Percentiles rank a stretch among this genome's conserved stretches.
phyloP scores from a whole-genome alignment of 257 asterid species.

The Pogostemon cablin region DNA sequence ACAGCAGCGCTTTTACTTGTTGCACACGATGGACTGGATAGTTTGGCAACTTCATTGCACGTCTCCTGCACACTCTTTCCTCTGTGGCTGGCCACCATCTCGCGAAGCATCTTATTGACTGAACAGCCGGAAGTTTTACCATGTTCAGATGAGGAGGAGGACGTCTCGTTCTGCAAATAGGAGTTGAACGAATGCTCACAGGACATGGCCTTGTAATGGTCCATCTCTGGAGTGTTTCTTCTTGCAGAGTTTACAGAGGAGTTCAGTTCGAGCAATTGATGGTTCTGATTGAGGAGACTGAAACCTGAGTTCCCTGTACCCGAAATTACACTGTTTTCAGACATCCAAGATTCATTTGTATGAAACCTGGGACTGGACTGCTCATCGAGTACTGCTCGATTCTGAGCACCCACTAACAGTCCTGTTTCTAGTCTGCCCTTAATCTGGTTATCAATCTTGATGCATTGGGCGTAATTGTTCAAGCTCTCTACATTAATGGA shows the following conservation, averaged over 20 bases:
- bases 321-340: constrained; percentile 2
- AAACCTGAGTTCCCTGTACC: constrained; percentile 18
- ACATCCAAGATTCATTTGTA: background rate
- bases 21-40: constrained; percentile 7
- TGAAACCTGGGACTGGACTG: constrained; percentile 5
- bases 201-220: background rate
- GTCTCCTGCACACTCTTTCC: constrained; percentile 22
- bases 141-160: constrained; percentile 12
- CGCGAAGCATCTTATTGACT: constrained; percentile 37
- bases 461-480: constrained; percentile 37
- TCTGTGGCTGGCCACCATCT: constrained; percentile 33
- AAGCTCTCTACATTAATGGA: constrained; percentile 45
- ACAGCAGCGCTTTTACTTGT: constrained; percentile 1
- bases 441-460: constrained; percentile 17
- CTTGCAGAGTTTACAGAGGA: constrained; percentile 18
- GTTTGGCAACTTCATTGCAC: background rate
- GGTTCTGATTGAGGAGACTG: constrained; percentile 17
- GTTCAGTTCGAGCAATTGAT: constrained; percentile 24
- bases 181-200: constrained; percentile 15
- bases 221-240: background rate
- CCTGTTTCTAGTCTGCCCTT: constrained; percentile 31
- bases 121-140: constrained; percentile 28
- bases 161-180: background rate
- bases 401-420: constrained; percentile 21
- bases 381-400: background rate